phyloP scores from a whole-genome alignment of 352 stramenopile species.

The Pythium rishiriense region DNA sequence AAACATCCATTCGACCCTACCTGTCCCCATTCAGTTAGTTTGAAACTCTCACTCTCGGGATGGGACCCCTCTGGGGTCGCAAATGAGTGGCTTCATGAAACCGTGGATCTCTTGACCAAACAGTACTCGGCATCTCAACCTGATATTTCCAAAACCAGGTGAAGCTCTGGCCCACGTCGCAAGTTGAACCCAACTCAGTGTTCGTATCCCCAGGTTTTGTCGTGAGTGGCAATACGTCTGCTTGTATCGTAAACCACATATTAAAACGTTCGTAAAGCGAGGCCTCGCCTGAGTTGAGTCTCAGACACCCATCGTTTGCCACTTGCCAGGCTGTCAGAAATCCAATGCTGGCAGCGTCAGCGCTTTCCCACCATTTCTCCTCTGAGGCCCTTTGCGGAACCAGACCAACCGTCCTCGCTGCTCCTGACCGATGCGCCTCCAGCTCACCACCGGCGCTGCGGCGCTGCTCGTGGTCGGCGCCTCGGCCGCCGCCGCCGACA shows the following conservation, averaged over 20 bases:
- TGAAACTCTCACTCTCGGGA: too few species aligned
- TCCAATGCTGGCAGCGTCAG: not conserved
- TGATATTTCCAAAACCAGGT: constrained; percentile 1
- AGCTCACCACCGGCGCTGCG: not conserved
- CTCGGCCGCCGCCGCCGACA: constrained; percentile 17
- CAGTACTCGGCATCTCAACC: too few species aligned
- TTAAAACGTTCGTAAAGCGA: not conserved
- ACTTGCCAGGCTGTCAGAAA: not conserved
- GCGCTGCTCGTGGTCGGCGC: not conserved
- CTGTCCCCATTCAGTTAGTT: too few species aligned
- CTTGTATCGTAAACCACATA: too few species aligned
- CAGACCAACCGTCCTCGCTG: too few species aligned
- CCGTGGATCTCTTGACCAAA: too few species aligned
- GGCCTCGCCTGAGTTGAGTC: not conserved
- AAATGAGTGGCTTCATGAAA: too few species aligned
- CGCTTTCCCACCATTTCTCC: not conserved
- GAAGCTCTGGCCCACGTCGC: not conserved
- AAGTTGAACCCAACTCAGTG: not conserved
- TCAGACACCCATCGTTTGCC: not conserved
- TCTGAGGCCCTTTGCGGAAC: not conserved
- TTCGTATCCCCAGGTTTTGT: not conserved
- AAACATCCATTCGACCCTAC: too few species aligned
- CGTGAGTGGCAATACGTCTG: too few species aligned
- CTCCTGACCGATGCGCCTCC: not conserved
- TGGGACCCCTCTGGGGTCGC: too few species aligned